A percentile compares a stretch with the other conserved stretches of the same genome.
These are phyloP conservation scores for Cyberlindnera xishuangbannaensis DNA, from an alignment of 805 yeast genomes.

Conservation along the genomic window DNA sequence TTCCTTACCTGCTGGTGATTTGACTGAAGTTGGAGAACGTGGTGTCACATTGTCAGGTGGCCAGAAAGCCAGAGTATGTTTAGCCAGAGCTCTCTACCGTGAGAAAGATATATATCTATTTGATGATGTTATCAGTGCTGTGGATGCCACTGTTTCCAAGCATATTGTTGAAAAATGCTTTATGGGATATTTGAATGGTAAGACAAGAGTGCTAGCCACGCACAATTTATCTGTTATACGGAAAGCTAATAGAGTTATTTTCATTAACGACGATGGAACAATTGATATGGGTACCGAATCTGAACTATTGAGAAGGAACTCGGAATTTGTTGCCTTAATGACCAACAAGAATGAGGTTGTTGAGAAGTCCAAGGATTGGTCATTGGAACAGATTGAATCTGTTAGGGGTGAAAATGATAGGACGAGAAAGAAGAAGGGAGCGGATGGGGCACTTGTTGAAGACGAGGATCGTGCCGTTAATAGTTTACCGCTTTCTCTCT, in stretches of 20 bases:
- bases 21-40: constrained; percentile 76
- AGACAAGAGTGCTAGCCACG: constrained; percentile 80
- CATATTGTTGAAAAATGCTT: constrained; percentile 65
- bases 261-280: constrained; percentile 56
- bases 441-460: constrained; percentile 12
- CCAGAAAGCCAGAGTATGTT: constrained; percentile 55
- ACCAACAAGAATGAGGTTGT: constrained; percentile 25
- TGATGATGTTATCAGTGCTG: constrained; percentile 67
- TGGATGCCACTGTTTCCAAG: constrained; percentile 72
- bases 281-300: constrained; percentile 54
- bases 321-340: constrained; percentile 44
- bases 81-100: constrained; percentile 65
- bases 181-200: constrained; percentile 43
- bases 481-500: constrained; percentile 30
- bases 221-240: constrained; percentile 70
- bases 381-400: constrained; percentile 1
- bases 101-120: constrained; percentile 49
- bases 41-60: constrained; percentile 81
- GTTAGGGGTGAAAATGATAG: background rate
- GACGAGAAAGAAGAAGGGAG: constrained; percentile 4
- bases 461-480: constrained; percentile 35
- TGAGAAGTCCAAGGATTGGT: constrained; percentile 1
- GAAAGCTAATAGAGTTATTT: constrained; percentile 62
- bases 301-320: constrained; percentile 41
- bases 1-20: constrained; percentile 64